phyloP scores from a whole-genome alignment of 2,329 filamentous ascomycete genomes.

The Verticillium nubilum region DNA sequence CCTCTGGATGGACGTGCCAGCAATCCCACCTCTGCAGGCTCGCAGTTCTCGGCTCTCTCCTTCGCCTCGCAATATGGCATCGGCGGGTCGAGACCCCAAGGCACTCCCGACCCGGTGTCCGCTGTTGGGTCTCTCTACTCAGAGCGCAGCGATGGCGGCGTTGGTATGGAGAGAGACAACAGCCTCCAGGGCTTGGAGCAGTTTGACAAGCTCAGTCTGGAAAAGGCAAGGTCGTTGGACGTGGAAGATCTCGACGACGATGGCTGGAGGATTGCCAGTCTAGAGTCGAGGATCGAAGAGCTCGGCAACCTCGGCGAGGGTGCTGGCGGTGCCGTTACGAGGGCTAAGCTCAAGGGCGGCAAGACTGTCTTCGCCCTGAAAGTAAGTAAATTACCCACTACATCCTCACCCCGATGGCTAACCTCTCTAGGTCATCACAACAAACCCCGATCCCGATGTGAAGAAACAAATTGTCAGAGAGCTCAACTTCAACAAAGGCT shows the following conservation, averaged over 20 bases:
- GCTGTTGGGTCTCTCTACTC: constrained; percentile 83
- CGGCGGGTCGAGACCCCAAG: constrained; percentile 56
- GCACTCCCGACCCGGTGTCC: constrained; percentile 79
- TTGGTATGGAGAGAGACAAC: constrained; percentile 75
- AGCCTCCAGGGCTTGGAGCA: constrained; percentile 73
- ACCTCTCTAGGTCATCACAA: constrained; percentile 77
- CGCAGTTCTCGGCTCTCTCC: constrained; percentile 76
- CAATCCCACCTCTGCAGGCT: constrained; percentile 81
- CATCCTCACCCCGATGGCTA: neutral
- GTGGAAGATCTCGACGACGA: constrained; percentile 94
- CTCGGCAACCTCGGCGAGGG: constrained; percentile 88
- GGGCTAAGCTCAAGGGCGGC: constrained; percentile 80
- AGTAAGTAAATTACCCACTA: constrained; percentile 45
- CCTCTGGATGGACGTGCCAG: constrained; percentile 69
- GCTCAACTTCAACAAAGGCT: constrained; percentile 95
- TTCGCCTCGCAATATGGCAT: constrained; percentile 72
- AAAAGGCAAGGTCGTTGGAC: constrained; percentile 78
- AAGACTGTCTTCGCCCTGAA: constrained; percentile 96
- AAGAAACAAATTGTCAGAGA: constrained; percentile 98
- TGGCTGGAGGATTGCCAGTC: constrained; percentile 88
- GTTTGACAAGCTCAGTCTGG: constrained; percentile 74
- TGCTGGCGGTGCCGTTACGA: constrained; percentile 90
- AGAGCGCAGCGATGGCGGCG: constrained; percentile 69
- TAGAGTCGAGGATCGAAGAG: constrained; percentile 82
- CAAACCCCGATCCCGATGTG: constrained; percentile 93